Evolutionary conservation across 306 rosid species (phyloP), one percentile per base, ranked within the genome.

Genomic region (Vigna reflexopilosa): DNA sequence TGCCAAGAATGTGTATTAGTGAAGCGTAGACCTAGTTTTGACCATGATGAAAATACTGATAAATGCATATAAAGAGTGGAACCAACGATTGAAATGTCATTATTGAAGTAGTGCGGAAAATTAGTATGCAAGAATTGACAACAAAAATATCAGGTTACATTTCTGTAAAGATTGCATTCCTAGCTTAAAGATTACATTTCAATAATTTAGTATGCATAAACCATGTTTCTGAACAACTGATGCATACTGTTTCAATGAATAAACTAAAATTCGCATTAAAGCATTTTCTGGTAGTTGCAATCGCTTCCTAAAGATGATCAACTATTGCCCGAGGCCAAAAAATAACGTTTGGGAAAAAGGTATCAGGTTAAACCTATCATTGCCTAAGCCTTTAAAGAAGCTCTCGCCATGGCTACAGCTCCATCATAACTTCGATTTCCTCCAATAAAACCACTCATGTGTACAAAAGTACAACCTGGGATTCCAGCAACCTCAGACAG

Each of bases 381-480:
- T 55, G 44, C 62, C 80, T 85, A 82, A 54, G 80, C 86, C 54
- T 70, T 79, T 65, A 87, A 76, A 49, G 89, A 83, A 50, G 79
- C 84, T 81, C 81, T 79, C 16, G 91, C 91, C 93, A 89, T 87
- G 7, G 89, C 78, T 50, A 85, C 82, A 80, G 85, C 88, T 2
- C 93, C 89, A 4, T 82, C 87, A 72, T 82, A 85, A 67, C 80
- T 85, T 67, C 2, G 61, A 75, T 87, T 89, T 83, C 89, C 93
- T 65, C 90, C 91, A 51, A 87, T 85, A 82, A 87, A 89, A 57
- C 93, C 91, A 68, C 86, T 83, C 89, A 79, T 82, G 87, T 89
- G 86, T 32, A 80, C 93, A 85, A 89, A 89, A 54, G 78, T 59
- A 72, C 89, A 87, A 58, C 84, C 88, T 20, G 86, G 84, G 69